phyloP scores from a whole-genome alignment of 2,329 filamentous ascomycete species.

The Colletotrichum sp. region DNA sequence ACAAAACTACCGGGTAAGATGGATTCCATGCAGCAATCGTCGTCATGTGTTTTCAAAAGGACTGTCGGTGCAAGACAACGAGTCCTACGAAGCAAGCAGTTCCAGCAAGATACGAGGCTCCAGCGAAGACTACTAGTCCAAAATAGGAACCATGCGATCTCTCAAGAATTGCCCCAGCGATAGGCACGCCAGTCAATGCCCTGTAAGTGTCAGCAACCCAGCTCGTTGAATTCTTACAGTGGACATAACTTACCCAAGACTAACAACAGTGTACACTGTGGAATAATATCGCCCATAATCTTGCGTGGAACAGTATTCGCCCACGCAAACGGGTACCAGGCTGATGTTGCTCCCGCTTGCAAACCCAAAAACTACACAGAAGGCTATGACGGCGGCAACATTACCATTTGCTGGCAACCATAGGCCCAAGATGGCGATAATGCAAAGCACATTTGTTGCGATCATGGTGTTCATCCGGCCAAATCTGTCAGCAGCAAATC shows the following conservation, averaged over 20 bases:
- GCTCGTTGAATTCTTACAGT: rapidly evolving
- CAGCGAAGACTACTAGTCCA: neutral
- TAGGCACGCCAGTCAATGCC: neutral
- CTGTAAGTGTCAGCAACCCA: neutral
- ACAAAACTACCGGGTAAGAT: neutral
- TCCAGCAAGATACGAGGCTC: neutral
- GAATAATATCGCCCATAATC: neutral
- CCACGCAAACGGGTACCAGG: neutral
- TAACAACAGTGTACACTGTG: neutral
- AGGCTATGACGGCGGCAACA: neutral
- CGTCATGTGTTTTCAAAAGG: neutral
- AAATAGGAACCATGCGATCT: neutral
- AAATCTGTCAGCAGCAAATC: neutral
- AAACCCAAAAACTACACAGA: neutral
- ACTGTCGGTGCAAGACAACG: neutral
- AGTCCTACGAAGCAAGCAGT: neutral
- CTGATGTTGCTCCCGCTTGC: neutral
- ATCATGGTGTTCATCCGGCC: neutral
- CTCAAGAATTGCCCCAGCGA: neutral
- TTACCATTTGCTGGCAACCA: neutral
- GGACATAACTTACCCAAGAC: neutral
- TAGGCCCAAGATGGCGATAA: neutral
- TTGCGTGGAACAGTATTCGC: neutral
- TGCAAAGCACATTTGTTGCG: neutral
- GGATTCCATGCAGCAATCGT: neutral